Evolutionary conservation across 2,329 filamentous ascomycete species (phyloP).

Genomic region (Colletotrichum eleusines): DNA sequence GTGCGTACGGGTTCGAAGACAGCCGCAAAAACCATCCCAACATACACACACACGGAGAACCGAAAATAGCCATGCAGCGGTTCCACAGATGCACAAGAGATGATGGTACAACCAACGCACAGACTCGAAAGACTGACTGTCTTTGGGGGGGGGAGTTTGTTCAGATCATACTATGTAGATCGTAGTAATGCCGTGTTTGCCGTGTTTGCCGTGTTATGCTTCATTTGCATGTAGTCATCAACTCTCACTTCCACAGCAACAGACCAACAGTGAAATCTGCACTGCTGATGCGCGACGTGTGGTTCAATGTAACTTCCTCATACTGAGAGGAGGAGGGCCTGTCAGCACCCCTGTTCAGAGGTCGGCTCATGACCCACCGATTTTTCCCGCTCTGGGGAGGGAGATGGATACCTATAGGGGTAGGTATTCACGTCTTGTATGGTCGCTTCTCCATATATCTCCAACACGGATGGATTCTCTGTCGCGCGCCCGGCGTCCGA

Average conservation of each 20-base stretch:
- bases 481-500: slow-evolving; percentile 3
- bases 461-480: slow-evolving; percentile 10
- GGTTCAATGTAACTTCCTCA: slow-evolving; percentile 7
- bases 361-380: slow-evolving; percentile 10
- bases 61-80: slow-evolving; percentile 28
- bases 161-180: not conserved
- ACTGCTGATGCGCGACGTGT: slow-evolving; percentile 6
- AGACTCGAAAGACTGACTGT: not conserved
- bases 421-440: too few relatives aligned
- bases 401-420: too few relatives aligned
- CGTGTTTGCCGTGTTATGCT: not conserved
- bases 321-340: not conserved
- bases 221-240: slow-evolving; percentile 11
- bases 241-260: not conserved
- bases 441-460: slow-evolving; percentile 23
- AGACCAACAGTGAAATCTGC: slow-evolving; percentile 13
- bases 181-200: not conserved
- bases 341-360: not conserved
- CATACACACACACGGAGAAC: slow-evolving; percentile 6
- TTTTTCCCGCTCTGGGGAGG: slow-evolving; percentile 18
- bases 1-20: slow-evolving; percentile 16
- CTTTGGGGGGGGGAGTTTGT: slow-evolving; percentile 8
- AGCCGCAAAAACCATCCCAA: slow-evolving; percentile 30
- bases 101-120: slow-evolving; percentile 21
- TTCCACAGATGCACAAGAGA: slow-evolving; percentile 15